Evolutionary conservation across 257 asterid species (phyloP).

Genomic region (Capsicum chinense): DNA sequence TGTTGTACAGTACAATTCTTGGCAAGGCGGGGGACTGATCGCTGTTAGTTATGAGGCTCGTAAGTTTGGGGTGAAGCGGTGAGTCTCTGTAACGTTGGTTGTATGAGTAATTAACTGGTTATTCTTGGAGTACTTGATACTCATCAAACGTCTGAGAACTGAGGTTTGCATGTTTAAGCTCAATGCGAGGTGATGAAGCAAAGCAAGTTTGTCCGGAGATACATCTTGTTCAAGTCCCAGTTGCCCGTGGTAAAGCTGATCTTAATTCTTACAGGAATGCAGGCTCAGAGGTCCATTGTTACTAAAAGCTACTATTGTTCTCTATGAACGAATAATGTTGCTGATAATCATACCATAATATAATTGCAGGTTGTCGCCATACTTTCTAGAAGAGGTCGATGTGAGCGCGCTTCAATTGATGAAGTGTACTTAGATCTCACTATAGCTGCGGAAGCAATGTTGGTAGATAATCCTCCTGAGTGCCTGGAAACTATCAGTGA

Average conservation of each 20-base stretch:
- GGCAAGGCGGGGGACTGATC: constrained; percentile 97
- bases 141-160: background rate
- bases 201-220: constrained; percentile 84
- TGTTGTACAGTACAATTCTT: constrained; percentile 91
- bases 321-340: constrained; percentile 23
- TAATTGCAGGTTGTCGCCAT: constrained; percentile 77
- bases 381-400: constrained; percentile 79
- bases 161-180: constrained; percentile 46
- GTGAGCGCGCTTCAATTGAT: constrained; percentile 98
- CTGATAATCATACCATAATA: constrained; percentile 30
- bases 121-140: background rate
- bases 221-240: constrained; percentile 96
- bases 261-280: constrained; percentile 79
- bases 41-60: constrained; percentile 98
- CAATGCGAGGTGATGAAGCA: constrained; percentile 97
- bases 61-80: constrained; percentile 85
- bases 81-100: constrained; percentile 23
- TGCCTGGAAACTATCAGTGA: constrained; percentile 57
- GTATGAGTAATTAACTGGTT: background rate
- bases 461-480: constrained; percentile 65
- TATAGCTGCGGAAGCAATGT: constrained; percentile 82
- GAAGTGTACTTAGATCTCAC: constrained; percentile 97
- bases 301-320: constrained; percentile 24
- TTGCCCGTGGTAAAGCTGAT: constrained; percentile 96
- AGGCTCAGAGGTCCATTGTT: constrained; percentile 78